phyloP scores from a whole-genome alignment of 148 eudicot genomes.

The Camellia sinensis region DNA sequence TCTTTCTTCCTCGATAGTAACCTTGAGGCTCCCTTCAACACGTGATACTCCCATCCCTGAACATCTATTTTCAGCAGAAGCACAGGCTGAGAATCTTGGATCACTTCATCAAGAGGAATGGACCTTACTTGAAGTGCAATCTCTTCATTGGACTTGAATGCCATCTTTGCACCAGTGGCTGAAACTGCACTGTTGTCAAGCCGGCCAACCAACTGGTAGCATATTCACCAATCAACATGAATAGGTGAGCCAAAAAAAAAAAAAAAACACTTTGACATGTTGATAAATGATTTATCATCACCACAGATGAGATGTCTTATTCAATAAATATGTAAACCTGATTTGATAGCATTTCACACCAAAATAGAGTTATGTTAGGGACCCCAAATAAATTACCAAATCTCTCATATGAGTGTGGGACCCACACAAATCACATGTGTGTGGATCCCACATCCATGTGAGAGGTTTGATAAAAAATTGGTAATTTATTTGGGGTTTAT shows the following conservation, averaged over 20 bases:
- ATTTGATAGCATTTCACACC: background rate
- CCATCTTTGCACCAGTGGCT: conserved; percentile 86
- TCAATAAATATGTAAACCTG: background rate
- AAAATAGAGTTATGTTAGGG: background rate
- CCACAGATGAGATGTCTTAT: background rate
- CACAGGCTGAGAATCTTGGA: conserved; percentile 17
- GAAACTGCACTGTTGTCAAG: conserved; percentile 96
- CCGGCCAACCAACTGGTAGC: conserved; percentile 76
- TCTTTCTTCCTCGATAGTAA: conserved; percentile 70
- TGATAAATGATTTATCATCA: background rate
- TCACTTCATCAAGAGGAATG: conserved; percentile 62
- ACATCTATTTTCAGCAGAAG: conserved; percentile 27
- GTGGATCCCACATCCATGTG: too few relatives aligned
- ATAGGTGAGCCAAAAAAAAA: background rate
- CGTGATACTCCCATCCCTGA: conserved; percentile 98
- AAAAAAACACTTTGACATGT: background rate
- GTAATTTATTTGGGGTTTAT: too few relatives aligned
- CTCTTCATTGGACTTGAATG: conserved; percentile 91
- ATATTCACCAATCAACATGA: conserved; percentile 10
- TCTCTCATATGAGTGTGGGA: too few relatives aligned
- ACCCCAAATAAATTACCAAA: too few relatives aligned
- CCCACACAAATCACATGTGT: too few relatives aligned
- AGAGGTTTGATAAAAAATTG: too few relatives aligned
- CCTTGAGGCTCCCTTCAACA: conserved; percentile 79
- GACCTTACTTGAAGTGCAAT: conserved; percentile 68